These are phyloP conservation scores for Limonomyces culmigenus DNA, from an alignment of 1,284 basidiomycete genomes.

Conservation along the genomic window DNA sequence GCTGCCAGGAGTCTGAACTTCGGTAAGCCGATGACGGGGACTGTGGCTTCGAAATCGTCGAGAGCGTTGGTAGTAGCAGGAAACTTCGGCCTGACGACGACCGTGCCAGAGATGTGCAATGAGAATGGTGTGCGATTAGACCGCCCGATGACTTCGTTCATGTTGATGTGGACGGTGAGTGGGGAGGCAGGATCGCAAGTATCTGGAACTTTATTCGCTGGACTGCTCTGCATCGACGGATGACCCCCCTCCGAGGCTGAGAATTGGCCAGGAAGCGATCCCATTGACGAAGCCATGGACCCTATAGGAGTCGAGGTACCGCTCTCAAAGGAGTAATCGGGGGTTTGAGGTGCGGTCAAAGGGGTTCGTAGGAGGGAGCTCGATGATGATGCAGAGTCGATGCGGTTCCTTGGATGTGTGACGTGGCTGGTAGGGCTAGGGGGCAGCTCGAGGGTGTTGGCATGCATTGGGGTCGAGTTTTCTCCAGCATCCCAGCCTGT, in stretches of 20 bases:
- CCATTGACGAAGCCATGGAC: slow-evolving; percentile 32
- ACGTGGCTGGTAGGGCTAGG: not conserved
- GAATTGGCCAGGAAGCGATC: slow-evolving; percentile 23
- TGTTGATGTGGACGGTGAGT: slow-evolving; percentile 57
- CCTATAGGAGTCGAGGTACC: slow-evolving; percentile 31
- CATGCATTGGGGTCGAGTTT: slow-evolving; percentile 3
- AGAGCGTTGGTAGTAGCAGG: slow-evolving; percentile 9
- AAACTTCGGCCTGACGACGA: slow-evolving; percentile 39
- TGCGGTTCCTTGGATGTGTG: slow-evolving; percentile 13
- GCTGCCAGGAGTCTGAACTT: slow-evolving; percentile 50
- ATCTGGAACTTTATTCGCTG: not conserved
- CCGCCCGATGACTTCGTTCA: slow-evolving; percentile 56
- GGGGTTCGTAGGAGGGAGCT: slow-evolving; percentile 55
- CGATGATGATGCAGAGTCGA: slow-evolving; percentile 24
- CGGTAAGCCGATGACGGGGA: slow-evolving; percentile 36
- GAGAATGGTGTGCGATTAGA: slow-evolving; percentile 30
- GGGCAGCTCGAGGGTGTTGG: not conserved
- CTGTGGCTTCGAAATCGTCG: slow-evolving; percentile 1
- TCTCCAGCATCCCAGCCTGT: slow-evolving; percentile 44
- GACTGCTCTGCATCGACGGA: not conserved
- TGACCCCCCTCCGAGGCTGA: not conserved
- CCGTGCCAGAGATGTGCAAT: slow-evolving; percentile 46
- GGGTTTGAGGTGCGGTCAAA: slow-evolving; percentile 38
- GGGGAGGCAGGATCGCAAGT: slow-evolving; percentile 25
- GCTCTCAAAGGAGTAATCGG: slow-evolving; percentile 60